These are phyloP conservation scores for Mycena rosella DNA, from an alignment of 768 basidiomycete genomes.

Conservation along the genomic window DNA sequence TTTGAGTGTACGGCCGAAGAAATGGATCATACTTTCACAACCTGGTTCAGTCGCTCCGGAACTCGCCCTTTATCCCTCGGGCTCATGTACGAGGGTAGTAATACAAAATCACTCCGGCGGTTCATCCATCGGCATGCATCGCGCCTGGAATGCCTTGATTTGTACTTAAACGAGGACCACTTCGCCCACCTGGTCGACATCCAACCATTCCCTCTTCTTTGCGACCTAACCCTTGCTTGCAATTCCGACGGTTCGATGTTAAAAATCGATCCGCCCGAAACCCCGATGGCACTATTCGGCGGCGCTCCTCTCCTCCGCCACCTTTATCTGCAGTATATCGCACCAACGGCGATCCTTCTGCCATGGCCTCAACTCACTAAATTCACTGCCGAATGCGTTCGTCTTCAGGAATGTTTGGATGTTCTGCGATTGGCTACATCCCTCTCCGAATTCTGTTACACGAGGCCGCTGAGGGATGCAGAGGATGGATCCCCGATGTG, in stretches of 20 bases:
- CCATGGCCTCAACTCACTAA: slow-evolving; percentile 20
- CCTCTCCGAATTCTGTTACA: slow-evolving; percentile 9
- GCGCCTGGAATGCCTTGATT: slow-evolving; percentile 4
- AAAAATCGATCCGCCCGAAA: not conserved
- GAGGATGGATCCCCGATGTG: not conserved
- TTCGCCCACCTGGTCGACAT: not conserved
- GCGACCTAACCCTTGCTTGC: slow-evolving; percentile 5
- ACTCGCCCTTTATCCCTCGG: slow-evolving; percentile 15
- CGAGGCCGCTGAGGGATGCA: not conserved
- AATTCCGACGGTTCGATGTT: not conserved
- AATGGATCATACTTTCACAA: not conserved
- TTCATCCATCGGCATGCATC: slow-evolving; percentile 17
- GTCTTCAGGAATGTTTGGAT: slow-evolving; percentile 2
- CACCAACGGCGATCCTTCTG: not conserved
- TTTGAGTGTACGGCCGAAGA: not conserved
- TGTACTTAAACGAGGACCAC: not conserved
- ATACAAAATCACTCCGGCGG: not conserved
- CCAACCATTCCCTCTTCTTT: slow-evolving; percentile 12
- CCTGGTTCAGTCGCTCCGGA: slow-evolving; percentile 26
- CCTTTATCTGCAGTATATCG: not conserved
- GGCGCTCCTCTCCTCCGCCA: slow-evolving; percentile 10
- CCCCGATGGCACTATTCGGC: not conserved
- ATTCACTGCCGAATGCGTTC: not conserved
- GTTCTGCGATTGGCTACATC: slow-evolving; percentile 11
- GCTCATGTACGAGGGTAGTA: not conserved